A percentile compares a stretch with the other conserved stretches of the same genome.
Conservation (phyloP, 495 filamentous ascomycete species). For the Lepraria neglecta region DNA sequence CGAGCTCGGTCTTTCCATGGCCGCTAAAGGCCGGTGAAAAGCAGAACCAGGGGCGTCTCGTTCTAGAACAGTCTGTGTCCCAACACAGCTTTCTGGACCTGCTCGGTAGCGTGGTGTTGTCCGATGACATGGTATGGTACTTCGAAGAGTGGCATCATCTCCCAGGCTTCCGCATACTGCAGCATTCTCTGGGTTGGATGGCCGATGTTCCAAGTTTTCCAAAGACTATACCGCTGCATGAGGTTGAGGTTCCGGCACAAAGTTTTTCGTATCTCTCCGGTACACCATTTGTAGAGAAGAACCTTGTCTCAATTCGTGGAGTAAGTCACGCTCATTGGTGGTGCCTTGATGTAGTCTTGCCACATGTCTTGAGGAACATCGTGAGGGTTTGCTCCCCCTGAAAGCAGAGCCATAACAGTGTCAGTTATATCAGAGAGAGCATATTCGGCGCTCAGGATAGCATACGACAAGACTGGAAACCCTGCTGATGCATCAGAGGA, state of each 20-base stretch:
- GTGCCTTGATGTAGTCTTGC: conserved; percentile 18
- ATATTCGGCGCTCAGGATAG: conserved; percentile 19
- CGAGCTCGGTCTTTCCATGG: conserved; percentile 49
- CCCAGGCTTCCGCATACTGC: conserved; percentile 33
- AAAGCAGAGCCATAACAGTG: conserved; percentile 16
- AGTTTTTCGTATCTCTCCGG: conserved; percentile 14
- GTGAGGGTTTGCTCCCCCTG: conserved; percentile 16
- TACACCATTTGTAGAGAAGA: not conserved
- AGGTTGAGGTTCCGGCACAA: conserved; percentile 38
- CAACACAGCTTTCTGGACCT: conserved; percentile 33
- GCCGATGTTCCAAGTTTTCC: conserved; percentile 30
- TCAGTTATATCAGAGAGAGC: conserved; percentile 13
- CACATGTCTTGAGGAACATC: conserved; percentile 23
- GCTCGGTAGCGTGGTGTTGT: conserved; percentile 36
- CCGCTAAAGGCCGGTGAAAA: conserved; percentile 47
- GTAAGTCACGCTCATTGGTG: not conserved
- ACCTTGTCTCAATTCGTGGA: not conserved
- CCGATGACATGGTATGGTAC: conserved; percentile 44
- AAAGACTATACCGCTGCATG: conserved; percentile 41
- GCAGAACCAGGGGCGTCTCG: conserved; percentile 34
- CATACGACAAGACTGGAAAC: conserved; percentile 17
- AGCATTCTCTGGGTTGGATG: conserved; percentile 30
- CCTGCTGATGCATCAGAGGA: not conserved
- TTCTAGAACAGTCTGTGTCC: conserved; percentile 25
- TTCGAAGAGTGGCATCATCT: conserved; percentile 36